Percentiles rank a stretch among this genome's conserved stretches.
These are phyloP conservation scores for Akanthomyces lecanii DNA, from an alignment of 2,329 filamentous ascomycete genomes.

Conservation along the genomic window DNA sequence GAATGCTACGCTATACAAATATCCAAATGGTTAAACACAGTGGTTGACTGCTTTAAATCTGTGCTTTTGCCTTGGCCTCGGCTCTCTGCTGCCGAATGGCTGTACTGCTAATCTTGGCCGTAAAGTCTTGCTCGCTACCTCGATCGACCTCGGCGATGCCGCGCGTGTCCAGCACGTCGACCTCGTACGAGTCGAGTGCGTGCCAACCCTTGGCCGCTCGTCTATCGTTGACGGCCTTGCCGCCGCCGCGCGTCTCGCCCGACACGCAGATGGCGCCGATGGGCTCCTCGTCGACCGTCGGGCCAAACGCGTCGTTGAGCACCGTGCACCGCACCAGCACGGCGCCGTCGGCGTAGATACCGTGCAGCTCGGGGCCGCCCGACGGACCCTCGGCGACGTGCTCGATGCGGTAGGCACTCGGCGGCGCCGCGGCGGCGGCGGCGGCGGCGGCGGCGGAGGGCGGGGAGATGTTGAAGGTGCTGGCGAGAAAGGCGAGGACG, in stretches of 20 bases:
- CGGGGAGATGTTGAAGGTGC: slow-evolving; percentile 47
- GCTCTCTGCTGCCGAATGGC: slow-evolving; percentile 61
- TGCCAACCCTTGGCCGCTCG: slow-evolving; percentile 72
- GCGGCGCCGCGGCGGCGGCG: slow-evolving; percentile 2
- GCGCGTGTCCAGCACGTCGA: slow-evolving; percentile 73
- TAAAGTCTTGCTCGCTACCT: slow-evolving; percentile 54
- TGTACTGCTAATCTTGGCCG: slow-evolving; percentile 86
- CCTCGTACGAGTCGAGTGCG: slow-evolving; percentile 74
- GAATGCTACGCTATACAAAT: slow-evolving; percentile 3
- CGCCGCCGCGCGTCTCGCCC: slow-evolving; percentile 79
- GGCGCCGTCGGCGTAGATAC: slow-evolving; percentile 53
- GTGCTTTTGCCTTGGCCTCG: slow-evolving; percentile 23
- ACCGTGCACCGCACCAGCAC: slow-evolving; percentile 74
- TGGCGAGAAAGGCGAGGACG: slow-evolving; percentile 69
- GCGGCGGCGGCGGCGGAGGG: slow-evolving; percentile 18
- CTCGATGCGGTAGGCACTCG: slow-evolving; percentile 5
- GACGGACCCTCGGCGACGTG: background rate
- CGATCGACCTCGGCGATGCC: slow-evolving; percentile 35
- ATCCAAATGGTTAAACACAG: background rate
- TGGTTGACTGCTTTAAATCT: slow-evolving; percentile 1
- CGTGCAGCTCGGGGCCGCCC: slow-evolving; percentile 31
- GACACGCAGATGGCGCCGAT: slow-evolving; percentile 83
- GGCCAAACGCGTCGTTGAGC: slow-evolving; percentile 84
- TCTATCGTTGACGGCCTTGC: slow-evolving; percentile 80
- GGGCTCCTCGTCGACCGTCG: slow-evolving; percentile 75